Evolutionary conservation across 2,329 filamentous ascomycete species (phyloP), one percentile per base, ranked within the genome.

Genomic region (Rhynchosporium agropyri): DNA sequence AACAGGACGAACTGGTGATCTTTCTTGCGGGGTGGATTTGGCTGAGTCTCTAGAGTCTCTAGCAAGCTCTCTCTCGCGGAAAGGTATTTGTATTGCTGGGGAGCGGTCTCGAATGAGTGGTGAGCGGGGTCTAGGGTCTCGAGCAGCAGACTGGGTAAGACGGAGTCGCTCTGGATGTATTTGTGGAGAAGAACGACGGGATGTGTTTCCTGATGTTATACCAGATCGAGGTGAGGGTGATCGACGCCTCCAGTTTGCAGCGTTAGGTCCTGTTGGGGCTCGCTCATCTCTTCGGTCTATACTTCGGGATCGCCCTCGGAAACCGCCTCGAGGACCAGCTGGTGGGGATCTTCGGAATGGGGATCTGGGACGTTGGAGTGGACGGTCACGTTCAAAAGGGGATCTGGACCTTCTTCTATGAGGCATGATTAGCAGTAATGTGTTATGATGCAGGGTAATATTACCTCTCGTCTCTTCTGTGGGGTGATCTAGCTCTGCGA

Each of bases 171-270:
- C 86, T 15, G 80, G 79, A 69, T 85, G 83, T 13, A 82, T 75
- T 31, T 78, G 82, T 15, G 86, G 86, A 5, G 86, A 88, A 8
- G 86, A 87, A 55, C 84, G 80, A 62, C 84, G 81, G 28, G 86
- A 88, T 36, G 83, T 85, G 26, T 82, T 85, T 26, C 76, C 80
- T 8, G 86, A 88, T 45, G 80, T 82, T 61, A 80, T 76, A 28
- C 79, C 81, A 28, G 82, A 84, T 38, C 79, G 79, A 45, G 83
- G 81, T 36, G 84, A 86, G 31, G 80, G 81, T 58, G 84, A 86
- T 43, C 81, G 67, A 15, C 81, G 81, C 68, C 81, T 79, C 80
- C 79, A 82, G 54, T 77, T 80, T 61, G 81, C 79, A 26, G 81
- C 78, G 45, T 76, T 73, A 67, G 68, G 71, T 59, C 79, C 76